Base-by-base conservation (phyloP, 1,284 basidiomycete genomes). In the Bjerkandera adusta region DNA sequence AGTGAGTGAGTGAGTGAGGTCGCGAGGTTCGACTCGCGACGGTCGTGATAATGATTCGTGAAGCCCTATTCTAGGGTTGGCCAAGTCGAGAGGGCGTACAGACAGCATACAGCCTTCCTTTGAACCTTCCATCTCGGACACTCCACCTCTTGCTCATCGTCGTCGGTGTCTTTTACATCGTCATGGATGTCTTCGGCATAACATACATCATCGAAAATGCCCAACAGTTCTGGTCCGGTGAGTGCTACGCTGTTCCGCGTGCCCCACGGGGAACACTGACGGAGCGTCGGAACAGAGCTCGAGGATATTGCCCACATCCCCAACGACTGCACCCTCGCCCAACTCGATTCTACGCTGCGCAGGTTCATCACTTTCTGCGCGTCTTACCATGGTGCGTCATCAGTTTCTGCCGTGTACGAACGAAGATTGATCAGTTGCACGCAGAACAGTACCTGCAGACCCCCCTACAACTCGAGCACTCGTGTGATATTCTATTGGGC, bases 171-270 rank as follows among this genome's bases (percentile, higher is more conserved):
- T 3, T 11, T 22, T 18, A 22, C 15, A 11, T 33, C 30, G 35
- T n/a, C 22, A 43, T 43, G 41, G 67, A 68, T 36, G 62, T 58
- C 26, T 66, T 89, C 35, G 87, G 84, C 26, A 86, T 91, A 48
- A 78, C 83, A n/a, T 91, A 90, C 64, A 73, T 85, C 51, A 81
- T 91, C 55, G 83, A 88, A 57, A 87, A 79, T 51, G 79, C 84
- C 39, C 86, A 85, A 57, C 86, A 92, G 62, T 92, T 92, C 62
- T 92, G 89, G 89, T 81, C 85, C 56, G 89, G 89, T 91, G 57
- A 55, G 83, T 70, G 46, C 43, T 27, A 32, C 49, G 49, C 37
- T 38, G 38, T 33, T 38, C 52, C 26, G 13, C 39, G 33, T 16
- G 4, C 29, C 29, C 20, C n/a, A n/a, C 8, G 30, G 24, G 38